These are phyloP conservation scores for Termitomyces sp. DNA, from an alignment of 768 basidiomycete genomes.

Conservation along the genomic window DNA sequence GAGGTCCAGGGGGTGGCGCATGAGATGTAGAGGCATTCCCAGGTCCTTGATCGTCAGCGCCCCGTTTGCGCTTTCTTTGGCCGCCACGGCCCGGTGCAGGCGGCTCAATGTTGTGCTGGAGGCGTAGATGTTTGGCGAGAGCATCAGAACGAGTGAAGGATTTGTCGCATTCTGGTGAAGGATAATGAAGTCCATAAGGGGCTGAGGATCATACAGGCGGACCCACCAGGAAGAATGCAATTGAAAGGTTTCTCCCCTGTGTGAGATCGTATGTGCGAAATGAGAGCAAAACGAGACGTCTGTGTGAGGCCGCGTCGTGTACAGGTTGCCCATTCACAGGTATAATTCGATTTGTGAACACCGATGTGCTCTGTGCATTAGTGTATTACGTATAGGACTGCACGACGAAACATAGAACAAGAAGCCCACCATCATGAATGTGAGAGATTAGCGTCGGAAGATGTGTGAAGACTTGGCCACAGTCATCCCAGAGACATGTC, in stretches of 20 bases:
- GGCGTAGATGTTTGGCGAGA: conserved; percentile 86
- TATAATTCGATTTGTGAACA: conserved; percentile 77
- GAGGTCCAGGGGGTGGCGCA: conserved; percentile 16
- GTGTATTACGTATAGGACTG: background rate
- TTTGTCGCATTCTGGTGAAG: conserved; percentile 77
- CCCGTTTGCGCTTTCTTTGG: conserved; percentile 64
- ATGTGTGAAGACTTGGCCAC: conserved; percentile 66
- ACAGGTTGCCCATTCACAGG: conserved; percentile 88
- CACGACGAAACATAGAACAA: background rate
- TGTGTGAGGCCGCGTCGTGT: conserved; percentile 75
- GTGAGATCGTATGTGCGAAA: conserved; percentile 87
- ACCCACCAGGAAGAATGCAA: conserved; percentile 71
- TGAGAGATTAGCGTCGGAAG: conserved; percentile 75
- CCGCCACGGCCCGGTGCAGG: conserved; percentile 72
- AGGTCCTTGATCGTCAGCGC: conserved; percentile 29
- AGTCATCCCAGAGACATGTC: conserved; percentile 82
- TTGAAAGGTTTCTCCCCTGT: conserved; percentile 93
- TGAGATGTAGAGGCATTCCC: conserved; percentile 19
- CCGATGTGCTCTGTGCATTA: conserved; percentile 64
- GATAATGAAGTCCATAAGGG: background rate
- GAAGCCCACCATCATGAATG: conserved; percentile 66
- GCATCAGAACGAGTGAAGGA: conserved; percentile 95
- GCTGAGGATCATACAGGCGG: background rate
- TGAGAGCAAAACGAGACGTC: conserved; percentile 83
- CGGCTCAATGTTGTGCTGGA: conserved; percentile 76